Evolutionary conservation across 768 basidiomycete genomes (phyloP).

Genomic region (Dentipellis fragilis): DNA sequence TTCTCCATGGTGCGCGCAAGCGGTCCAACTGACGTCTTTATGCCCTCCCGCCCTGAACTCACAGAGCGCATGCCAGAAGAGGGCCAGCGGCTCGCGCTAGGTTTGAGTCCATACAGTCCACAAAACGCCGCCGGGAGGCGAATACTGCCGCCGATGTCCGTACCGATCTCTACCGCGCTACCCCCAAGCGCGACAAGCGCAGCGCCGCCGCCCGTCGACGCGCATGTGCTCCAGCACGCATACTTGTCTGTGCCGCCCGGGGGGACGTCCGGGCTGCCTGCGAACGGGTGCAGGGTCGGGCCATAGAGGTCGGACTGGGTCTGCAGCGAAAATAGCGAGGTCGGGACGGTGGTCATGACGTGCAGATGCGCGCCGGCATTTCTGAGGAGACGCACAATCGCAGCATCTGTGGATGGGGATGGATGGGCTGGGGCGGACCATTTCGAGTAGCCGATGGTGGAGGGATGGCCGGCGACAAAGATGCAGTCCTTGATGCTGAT

Average conservation of each 20-base stretch:
- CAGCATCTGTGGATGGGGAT: conserved; percentile 25
- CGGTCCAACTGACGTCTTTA: conserved; percentile 27
- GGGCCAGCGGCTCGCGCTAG: conserved; percentile 30
- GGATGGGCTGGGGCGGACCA: conserved; percentile 21
- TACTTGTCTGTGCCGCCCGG: conserved; percentile 22
- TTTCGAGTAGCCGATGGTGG: conserved; percentile 34
- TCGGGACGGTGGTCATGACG: conserved; percentile 34
- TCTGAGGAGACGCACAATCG: conserved; percentile 28
- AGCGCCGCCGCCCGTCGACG: conserved; percentile 42
- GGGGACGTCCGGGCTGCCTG: background rate
- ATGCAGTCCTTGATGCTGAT: conserved; percentile 41
- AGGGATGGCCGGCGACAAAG: conserved; percentile 35
- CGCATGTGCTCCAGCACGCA: conserved; percentile 29
- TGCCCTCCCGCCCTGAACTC: conserved; percentile 29
- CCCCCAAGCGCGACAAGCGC: conserved; percentile 39
- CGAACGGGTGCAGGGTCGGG: conserved; percentile 32
- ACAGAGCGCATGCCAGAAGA: conserved; percentile 20
- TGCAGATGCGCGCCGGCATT: conserved; percentile 34
- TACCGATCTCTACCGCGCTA: conserved; percentile 33
- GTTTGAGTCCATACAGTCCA: conserved; percentile 34
- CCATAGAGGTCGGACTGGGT: conserved; percentile 36
- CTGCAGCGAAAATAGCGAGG: conserved; percentile 31
- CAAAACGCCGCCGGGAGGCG: conserved; percentile 39
- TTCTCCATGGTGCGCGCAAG: conserved; percentile 33
- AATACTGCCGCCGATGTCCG: conserved; percentile 41